Evolutionary conservation across 352 stramenopile genomes (phyloP).

Genomic region (Saprolegnia parasitica): DNA sequence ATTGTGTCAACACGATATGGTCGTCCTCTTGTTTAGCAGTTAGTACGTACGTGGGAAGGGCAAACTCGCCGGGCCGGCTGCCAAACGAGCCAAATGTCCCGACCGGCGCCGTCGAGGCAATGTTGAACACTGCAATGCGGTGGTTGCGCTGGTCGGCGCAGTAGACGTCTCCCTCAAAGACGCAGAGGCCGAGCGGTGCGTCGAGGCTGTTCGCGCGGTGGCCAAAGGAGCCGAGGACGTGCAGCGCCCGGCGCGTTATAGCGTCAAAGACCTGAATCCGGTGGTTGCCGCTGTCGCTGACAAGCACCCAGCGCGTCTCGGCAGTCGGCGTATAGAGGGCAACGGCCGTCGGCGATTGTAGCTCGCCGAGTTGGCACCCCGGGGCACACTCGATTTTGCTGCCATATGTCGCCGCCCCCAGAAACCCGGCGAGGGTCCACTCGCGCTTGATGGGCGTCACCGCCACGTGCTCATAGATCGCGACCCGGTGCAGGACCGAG

Average conservation of each 20-base stretch:
- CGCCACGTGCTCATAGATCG: constrained; percentile 34
- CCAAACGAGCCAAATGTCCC: neutral
- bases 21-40: too few species aligned
- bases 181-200: constrained; percentile 49
- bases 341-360: constrained; percentile 48
- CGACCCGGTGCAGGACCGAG: constrained; percentile 47
- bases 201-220: constrained; percentile 48
- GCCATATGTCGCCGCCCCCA: constrained; percentile 57
- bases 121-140: constrained; percentile 54
- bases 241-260: constrained; percentile 32
- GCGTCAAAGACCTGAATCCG: constrained; percentile 52
- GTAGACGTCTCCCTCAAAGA: constrained; percentile 46
- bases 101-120: constrained; percentile 26
- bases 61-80: neutral
- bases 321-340: constrained; percentile 22
- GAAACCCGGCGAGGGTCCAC: constrained; percentile 29
- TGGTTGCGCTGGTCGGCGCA: constrained; percentile 68
- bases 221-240: constrained; percentile 55
- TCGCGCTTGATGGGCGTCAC: neutral
- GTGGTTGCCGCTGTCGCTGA: constrained; percentile 65
- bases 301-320: constrained; percentile 19
- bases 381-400: constrained; percentile 42
- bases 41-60: neutral
- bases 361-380: constrained; percentile 46
- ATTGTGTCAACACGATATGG: too few species aligned